phyloP scores from a whole-genome alignment of 495 filamentous ascomycete species.

The Diplogelasinospora grovesii region DNA sequence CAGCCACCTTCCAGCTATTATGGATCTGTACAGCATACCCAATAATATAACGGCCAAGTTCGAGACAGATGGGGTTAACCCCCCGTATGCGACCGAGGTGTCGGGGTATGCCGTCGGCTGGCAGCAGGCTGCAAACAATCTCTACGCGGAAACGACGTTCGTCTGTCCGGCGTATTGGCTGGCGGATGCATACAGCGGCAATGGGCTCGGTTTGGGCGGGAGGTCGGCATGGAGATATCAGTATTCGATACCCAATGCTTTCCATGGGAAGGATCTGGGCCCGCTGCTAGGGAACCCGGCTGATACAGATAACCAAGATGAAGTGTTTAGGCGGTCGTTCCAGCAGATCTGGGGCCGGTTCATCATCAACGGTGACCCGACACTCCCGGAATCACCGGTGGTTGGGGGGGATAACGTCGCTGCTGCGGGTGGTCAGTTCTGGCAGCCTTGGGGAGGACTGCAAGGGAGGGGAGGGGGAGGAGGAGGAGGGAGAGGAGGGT shows the following conservation, averaged over 20 bases:
- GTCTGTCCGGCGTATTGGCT: slow-evolving; percentile 60
- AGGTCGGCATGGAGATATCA: slow-evolving; percentile 50
- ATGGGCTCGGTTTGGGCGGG: not conserved
- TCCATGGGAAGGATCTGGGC: slow-evolving; percentile 47
- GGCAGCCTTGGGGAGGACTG: slow-evolving; percentile 29
- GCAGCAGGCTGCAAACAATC: slow-evolving; percentile 38
- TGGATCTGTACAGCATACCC: slow-evolving; percentile 39
- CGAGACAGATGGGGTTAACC: slow-evolving; percentile 21
- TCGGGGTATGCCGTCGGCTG: slow-evolving; percentile 19
- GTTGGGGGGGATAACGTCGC: slow-evolving; percentile 12
- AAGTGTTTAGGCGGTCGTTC: slow-evolving; percentile 23
- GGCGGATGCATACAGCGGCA: slow-evolving; percentile 45
- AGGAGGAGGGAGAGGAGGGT: slow-evolving; percentile 1
- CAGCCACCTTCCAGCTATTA: slow-evolving; percentile 35
- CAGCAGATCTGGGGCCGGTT: slow-evolving; percentile 45
- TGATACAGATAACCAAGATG: slow-evolving; percentile 13
- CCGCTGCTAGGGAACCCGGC: slow-evolving; percentile 14
- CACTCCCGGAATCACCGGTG: slow-evolving; percentile 24
- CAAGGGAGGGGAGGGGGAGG: not conserved
- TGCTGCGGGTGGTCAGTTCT: slow-evolving; percentile 8
- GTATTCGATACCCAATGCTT: slow-evolving; percentile 48
- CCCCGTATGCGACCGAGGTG: slow-evolving; percentile 15
- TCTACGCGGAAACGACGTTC: slow-evolving; percentile 57
- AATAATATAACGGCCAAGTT: slow-evolving; percentile 12
- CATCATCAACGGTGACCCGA: slow-evolving; percentile 45